Evolutionary conservation across 2,329 filamentous ascomycete species (phyloP).

Genomic region (Fusarium xylarioides): DNA sequence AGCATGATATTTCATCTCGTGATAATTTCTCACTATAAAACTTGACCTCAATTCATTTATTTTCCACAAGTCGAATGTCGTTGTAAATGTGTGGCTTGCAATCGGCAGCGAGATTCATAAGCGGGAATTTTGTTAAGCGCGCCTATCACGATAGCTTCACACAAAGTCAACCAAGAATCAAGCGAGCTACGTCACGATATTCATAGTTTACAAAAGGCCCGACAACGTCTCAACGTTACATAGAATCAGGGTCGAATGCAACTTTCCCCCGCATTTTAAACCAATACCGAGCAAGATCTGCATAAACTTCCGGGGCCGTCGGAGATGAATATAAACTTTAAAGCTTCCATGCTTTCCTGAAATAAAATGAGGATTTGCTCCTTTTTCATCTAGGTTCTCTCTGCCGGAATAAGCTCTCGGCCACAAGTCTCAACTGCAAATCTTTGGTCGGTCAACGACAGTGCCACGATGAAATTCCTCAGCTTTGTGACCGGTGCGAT

Average conservation of each 20-base stretch:
- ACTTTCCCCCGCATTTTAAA: background rate
- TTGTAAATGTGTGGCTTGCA: background rate
- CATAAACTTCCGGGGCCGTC: background rate
- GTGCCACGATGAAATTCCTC: background rate
- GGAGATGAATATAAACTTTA: background rate
- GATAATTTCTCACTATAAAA: fast-evolving
- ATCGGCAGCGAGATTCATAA: background rate
- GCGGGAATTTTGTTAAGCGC: background rate
- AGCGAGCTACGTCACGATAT: conserved; percentile 10
- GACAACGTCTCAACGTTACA: conserved; percentile 20
- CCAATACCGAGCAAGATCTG: conserved; percentile 5
- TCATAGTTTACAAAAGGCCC: conserved; percentile 5
- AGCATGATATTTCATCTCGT: background rate
- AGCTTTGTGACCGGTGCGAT: background rate
- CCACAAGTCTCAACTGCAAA: too few species aligned
- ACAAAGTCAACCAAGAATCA: background rate
- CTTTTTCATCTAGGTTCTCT: too few species aligned
- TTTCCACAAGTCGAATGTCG: background rate
- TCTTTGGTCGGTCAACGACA: fast-evolving
- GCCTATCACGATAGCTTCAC: background rate
- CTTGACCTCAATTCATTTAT: background rate
- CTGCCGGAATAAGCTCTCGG: too few species aligned
- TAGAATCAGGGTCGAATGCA: background rate
- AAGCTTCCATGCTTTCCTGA: background rate
- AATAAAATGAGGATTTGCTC: background rate